A percentile compares a stretch with the other conserved stretches of the same genome.
phyloP scores from a whole-genome alignment of 2,329 filamentous ascomycete species.

The Gaeumannomyces tritici region DNA sequence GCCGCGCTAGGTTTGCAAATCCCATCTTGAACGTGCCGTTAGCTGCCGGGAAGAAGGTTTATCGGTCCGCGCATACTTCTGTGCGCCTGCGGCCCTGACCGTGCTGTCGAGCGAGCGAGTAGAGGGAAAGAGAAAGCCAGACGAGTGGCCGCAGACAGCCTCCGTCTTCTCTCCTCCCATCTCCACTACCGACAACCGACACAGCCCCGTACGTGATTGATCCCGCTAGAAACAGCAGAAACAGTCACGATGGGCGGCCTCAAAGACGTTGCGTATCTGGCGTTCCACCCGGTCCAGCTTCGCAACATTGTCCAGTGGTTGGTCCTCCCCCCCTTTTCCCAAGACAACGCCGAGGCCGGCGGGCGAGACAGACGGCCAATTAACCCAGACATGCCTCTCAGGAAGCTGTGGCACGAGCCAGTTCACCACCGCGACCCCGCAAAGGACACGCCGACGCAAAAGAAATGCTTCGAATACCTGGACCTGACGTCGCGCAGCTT shows the following conservation, averaged over 20 bases:
- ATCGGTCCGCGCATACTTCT: neutral
- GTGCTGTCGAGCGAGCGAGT: too few species aligned
- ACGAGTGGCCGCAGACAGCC: neutral
- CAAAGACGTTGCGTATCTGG: constrained; percentile 55
- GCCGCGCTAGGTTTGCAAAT: neutral
- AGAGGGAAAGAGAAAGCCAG: neutral
- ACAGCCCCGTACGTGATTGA: neutral
- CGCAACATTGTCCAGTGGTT: constrained; percentile 86
- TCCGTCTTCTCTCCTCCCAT: neutral
- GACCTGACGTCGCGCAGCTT: constrained; percentile 89
- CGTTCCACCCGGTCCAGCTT: constrained; percentile 67
- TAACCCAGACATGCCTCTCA: constrained; percentile 26
- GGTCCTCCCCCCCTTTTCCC: constrained; percentile 12
- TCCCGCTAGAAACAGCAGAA: neutral
- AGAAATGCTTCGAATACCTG: constrained; percentile 79
- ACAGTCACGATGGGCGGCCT: constrained; percentile 41
- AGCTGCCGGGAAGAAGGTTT: neutral
- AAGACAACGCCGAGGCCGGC: neutral
- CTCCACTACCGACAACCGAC: neutral
- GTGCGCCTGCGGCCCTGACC: neutral
- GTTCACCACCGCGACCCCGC: constrained; percentile 73
- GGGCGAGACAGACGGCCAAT: constrained; percentile 1
- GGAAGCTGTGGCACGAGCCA: constrained; percentile 95
- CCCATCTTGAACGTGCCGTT: neutral
- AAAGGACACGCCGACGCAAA: constrained; percentile 65